Conservation (phyloP, 2,329 filamentous ascomycete species). For the Graphiopsis chlorocephala region DNA sequence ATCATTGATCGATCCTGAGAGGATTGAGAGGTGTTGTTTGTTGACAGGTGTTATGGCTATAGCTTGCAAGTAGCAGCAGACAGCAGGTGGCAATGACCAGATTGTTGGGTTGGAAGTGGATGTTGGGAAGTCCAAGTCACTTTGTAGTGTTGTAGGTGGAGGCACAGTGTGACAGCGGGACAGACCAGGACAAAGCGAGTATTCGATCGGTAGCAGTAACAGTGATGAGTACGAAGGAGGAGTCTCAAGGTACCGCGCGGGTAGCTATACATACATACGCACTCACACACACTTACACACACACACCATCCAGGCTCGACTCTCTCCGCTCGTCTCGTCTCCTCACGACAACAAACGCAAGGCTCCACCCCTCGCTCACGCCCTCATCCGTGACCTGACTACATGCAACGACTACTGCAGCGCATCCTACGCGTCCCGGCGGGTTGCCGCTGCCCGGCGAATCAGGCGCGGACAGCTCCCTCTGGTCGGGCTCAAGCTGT, state of each 20-base stretch:
- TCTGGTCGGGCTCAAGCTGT: conserved; percentile 6
- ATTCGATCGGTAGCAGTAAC: background rate
- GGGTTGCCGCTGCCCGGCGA: background rate
- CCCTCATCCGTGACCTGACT: too few relatives aligned
- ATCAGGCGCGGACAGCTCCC: background rate
- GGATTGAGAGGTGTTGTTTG: background rate
- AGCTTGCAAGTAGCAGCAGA: background rate
- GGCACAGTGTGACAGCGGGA: background rate
- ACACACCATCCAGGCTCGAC: background rate
- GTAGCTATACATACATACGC: conserved; percentile 2
- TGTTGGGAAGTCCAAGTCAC: background rate
- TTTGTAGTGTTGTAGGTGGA: background rate
- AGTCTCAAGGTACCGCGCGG: background rate
- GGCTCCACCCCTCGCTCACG: conserved; percentile 3
- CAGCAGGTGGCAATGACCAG: background rate
- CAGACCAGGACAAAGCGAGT: background rate
- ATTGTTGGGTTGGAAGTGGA: background rate
- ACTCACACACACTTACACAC: background rate
- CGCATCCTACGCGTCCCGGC: conserved; percentile 1
- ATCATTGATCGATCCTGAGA: background rate
- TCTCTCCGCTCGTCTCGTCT: background rate
- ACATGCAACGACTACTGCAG: background rate
- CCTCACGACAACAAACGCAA: conserved; percentile 9
- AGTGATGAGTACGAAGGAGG: background rate
- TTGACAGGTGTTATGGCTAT: background rate